phyloP scores from a whole-genome alignment of 2,329 filamentous ascomycete species.

The Neofusicoccum cordaticola region DNA sequence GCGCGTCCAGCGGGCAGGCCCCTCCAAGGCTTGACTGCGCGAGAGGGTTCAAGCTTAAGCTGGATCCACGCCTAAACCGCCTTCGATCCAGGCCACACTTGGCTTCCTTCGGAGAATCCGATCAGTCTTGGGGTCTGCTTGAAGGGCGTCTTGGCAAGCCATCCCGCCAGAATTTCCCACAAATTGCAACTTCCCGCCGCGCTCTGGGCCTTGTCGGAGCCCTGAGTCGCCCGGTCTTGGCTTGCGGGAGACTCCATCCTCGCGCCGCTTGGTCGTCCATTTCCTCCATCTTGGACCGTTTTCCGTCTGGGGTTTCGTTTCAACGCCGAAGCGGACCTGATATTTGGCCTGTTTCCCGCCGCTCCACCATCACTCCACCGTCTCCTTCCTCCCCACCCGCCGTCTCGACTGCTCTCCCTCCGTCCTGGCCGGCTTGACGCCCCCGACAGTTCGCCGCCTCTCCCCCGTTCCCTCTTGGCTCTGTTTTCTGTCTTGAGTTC shows the following conservation, averaged over 20 bases:
- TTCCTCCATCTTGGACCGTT: neutral
- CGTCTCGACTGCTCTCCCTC: neutral
- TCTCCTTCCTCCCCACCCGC: neutral
- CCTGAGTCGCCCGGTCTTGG: slow-evolving; percentile 3
- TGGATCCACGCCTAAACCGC: neutral
- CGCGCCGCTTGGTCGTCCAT: neutral
- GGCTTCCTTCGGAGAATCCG: slow-evolving; percentile 8
- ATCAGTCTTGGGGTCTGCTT: neutral
- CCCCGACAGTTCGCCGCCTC: neutral
- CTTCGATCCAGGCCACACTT: neutral
- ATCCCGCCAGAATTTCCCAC: slow-evolving; percentile 11
- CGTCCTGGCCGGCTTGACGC: neutral
- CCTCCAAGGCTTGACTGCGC: neutral
- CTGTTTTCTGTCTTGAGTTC: neutral
- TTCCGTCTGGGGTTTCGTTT: slow-evolving; percentile 1
- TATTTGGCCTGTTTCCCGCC: neutral
- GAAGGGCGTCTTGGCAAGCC: slow-evolving; percentile 11
- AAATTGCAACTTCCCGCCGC: slow-evolving; percentile 3
- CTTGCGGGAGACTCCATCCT: neutral
- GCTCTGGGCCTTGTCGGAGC: neutral
- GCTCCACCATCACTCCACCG: neutral
- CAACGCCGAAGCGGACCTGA: neutral
- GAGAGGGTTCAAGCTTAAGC: neutral
- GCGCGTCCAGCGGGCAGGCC: neutral
- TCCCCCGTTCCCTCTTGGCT: neutral